Evolutionary conservation across 345 rosid species (phyloP), one percentile per base, ranked within the genome.

Genomic region (Zanthoxylum bungeanum): DNA sequence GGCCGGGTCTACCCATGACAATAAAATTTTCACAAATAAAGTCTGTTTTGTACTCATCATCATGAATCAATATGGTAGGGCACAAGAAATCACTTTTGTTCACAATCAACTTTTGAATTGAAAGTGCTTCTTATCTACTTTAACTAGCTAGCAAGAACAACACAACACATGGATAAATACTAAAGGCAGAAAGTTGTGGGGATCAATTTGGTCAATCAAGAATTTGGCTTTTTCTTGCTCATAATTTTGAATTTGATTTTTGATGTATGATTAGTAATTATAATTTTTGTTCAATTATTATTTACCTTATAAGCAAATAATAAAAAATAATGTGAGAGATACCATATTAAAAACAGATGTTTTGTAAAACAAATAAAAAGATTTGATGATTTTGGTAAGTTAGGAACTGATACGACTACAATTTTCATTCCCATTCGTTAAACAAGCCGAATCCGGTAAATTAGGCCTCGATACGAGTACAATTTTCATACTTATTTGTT

Each of bases 61-160:
- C 9, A n/a, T n/a, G n/a, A 62, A 16, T 30, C 31, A 62, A n/a
- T n/a, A 22, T 62, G 66, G 66, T 22, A 11, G 51, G 51, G 4
- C 50, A 5, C 47, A 10, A 2, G 7, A 3, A 14, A 51, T 21
- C 47, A 22, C 42, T 40, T 3, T 17, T 56, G 52, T n/a, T 19
- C 53, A 42, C 40, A 10, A 33, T 24, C 42, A 11, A 31, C 19
- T n/a, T n/a, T 60, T 46, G 66, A 31, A 44, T 58, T 42, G 55
- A 12, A 56, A 69, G 27, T 39, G 8, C 46, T 59, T n/a, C 16
- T 24, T 11, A 7, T 70, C 8, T 21, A 16, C n/a, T 14, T 6
- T 11, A 42, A 49, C 21, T 34, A 50, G 68, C 12, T 36, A 60
- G 68, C 14, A 25, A 71, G 67, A 59, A 71, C 63, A 27, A 27